Conservation (phyloP, 1,284 basidiomycete genomes). For the Rhodotorula sp. region DNA sequence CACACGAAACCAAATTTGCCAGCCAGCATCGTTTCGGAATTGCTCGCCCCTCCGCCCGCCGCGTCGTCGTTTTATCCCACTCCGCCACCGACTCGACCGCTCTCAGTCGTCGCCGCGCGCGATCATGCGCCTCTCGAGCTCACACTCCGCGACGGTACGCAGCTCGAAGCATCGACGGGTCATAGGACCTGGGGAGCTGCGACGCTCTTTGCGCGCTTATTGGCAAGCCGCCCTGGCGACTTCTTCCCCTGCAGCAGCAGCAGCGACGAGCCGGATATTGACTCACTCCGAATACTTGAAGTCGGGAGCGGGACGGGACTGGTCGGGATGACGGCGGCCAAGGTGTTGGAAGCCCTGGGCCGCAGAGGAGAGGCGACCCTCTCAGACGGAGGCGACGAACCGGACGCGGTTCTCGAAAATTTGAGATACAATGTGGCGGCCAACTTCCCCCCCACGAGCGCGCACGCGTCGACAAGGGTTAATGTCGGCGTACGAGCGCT, state of each 20-base stretch:
- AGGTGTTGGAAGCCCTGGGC: not conserved
- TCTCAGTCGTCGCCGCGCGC: not conserved
- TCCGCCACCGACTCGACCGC: not conserved
- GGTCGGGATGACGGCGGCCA: constrained; percentile 26
- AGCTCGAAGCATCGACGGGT: constrained; percentile 29
- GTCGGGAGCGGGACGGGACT: constrained; percentile 37
- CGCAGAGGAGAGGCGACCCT: constrained; percentile 3
- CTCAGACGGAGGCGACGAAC: constrained; percentile 65
- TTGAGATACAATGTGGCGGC: constrained; percentile 63
- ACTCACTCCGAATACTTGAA: constrained; percentile 17
- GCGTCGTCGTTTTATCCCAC: not conserved
- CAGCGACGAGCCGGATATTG: not conserved
- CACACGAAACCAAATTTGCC: accelerated
- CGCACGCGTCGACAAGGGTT: constrained; percentile 22
- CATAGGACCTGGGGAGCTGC: constrained; percentile 35
- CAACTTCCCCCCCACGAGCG: constrained; percentile 53
- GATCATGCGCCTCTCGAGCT: not conserved
- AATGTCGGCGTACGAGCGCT: constrained; percentile 55
- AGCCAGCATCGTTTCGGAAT: not conserved
- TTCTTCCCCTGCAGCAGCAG: constrained; percentile 1
- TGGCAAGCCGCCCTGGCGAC: constrained; percentile 2
- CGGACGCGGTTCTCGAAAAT: constrained; percentile 63
- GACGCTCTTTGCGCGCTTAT: constrained; percentile 15
- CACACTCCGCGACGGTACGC: constrained; percentile 26
- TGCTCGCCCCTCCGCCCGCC: not conserved